phyloP scores from a whole-genome alignment of 495 filamentous ascomycete genomes.

The Talaromyces liani region DNA sequence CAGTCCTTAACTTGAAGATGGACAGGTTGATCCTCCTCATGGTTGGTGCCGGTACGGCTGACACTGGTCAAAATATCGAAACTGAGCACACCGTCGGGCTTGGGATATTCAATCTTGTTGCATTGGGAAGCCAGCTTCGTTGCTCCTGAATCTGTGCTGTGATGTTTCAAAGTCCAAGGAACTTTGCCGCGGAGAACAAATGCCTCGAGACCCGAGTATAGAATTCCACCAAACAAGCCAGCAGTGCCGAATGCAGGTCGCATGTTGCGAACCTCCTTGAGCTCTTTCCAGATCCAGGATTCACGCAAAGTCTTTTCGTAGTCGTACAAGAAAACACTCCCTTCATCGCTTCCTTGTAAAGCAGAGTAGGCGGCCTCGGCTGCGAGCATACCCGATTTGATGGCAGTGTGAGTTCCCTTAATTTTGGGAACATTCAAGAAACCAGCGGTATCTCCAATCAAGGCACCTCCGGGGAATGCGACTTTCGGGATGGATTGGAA shows the following conservation, averaged over 20 bases:
- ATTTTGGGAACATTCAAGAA: constrained; percentile 98
- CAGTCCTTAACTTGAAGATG: constrained; percentile 93
- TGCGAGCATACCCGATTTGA: constrained; percentile 95
- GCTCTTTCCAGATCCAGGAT: constrained; percentile 86
- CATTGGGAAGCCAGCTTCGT: constrained; percentile 76
- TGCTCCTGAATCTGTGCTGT: constrained; percentile 50
- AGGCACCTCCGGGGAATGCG: constrained; percentile 88
- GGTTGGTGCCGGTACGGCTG: constrained; percentile 90
- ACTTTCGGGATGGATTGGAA: constrained; percentile 97
- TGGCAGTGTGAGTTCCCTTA: constrained; percentile 96
- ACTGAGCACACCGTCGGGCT: constrained; percentile 86
- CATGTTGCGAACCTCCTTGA: constrained; percentile 96
- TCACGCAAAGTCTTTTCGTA: constrained; percentile 89
- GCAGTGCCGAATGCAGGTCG: constrained; percentile 85
- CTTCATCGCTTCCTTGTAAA: constrained; percentile 48
- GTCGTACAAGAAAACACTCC: constrained; percentile 83
- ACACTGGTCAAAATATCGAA: constrained; percentile 97
- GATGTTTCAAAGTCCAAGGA: constrained; percentile 93
- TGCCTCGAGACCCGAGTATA: constrained; percentile 92
- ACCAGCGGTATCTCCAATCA: constrained; percentile 94
- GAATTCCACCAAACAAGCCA: constrained; percentile 77
- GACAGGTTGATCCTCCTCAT: constrained; percentile 97
- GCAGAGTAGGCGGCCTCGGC: constrained; percentile 82
- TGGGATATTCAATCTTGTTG: constrained; percentile 89
- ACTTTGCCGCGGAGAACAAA: constrained; percentile 72